Conservation (phyloP, 1,284 basidiomycete genomes). For the Papiliotrema laurentii region DNA sequence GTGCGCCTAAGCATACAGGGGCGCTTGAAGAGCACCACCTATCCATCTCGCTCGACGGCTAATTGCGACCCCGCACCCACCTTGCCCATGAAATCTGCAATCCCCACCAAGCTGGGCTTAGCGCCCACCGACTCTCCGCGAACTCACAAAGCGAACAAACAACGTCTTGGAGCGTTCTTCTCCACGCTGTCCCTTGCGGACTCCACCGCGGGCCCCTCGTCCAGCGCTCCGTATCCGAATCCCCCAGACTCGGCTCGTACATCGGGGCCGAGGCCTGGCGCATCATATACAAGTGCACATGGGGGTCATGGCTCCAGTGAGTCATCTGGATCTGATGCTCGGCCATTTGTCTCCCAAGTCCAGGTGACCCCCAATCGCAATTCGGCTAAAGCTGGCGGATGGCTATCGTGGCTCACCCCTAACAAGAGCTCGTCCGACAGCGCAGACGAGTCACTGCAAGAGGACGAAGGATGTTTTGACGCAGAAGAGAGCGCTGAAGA, state of each 20-base stretch:
- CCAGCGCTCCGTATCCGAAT: background rate
- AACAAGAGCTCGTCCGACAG: too few species aligned
- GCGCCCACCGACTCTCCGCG: conserved; percentile 23
- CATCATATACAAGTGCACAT: background rate
- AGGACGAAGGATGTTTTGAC: background rate
- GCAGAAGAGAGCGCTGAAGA: background rate
- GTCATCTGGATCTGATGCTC: background rate
- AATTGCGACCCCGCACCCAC: too few species aligned
- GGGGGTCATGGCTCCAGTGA: too few species aligned
- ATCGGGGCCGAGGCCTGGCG: background rate
- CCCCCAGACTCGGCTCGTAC: background rate
- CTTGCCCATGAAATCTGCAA: background rate
- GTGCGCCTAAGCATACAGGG: too few species aligned
- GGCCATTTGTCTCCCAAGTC: background rate
- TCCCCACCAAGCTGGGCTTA: conserved; percentile 14
- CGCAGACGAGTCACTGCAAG: too few species aligned
- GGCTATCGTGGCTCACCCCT: conserved; percentile 4
- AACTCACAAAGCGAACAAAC: conserved; percentile 17
- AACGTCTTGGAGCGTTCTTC: conserved; percentile 20
- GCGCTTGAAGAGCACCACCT: too few species aligned
- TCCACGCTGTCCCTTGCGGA: conserved; percentile 4
- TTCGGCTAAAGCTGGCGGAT: conserved; percentile 1
- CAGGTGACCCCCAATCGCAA: background rate
- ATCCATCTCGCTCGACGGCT: too few species aligned
- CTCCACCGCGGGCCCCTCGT: background rate